A percentile compares a stretch with the other conserved stretches of the same genome.
phyloP scores from a whole-genome alignment of 331 rosid species.

The Malus hybrid region DNA sequence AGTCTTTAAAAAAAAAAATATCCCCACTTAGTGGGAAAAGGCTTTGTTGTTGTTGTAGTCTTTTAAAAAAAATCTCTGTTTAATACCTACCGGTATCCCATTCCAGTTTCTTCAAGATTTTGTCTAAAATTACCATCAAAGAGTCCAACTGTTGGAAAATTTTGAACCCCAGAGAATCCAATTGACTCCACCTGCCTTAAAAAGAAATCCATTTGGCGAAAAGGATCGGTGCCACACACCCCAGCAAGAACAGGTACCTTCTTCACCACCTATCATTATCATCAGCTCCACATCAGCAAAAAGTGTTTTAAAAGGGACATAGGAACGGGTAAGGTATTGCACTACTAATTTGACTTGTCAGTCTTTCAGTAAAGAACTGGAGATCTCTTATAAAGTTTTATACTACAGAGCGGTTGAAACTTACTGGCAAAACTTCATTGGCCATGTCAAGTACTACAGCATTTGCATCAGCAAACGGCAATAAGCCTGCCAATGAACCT shows the following conservation, averaged over 20 bases:
- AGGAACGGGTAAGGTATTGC: not conserved
- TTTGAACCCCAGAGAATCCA: conserved; percentile 88
- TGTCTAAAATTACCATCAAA: conserved; percentile 89
- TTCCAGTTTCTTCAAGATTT: conserved; percentile 94
- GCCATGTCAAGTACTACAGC: conserved; percentile 92
- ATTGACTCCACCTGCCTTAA: conserved; percentile 81
- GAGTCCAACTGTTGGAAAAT: conserved; percentile 91
- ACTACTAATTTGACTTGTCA: not conserved
- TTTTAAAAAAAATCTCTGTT: not conserved
- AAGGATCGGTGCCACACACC: conserved; percentile 87
- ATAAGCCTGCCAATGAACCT: conserved; percentile 84
- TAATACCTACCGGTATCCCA: conserved; percentile 77
- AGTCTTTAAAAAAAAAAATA: too few species aligned
- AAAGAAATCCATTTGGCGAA: conserved; percentile 77
- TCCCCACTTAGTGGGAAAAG: too few species aligned
- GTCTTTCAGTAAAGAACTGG: not conserved
- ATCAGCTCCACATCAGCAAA: conserved; percentile 5
- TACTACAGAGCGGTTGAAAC: conserved; percentile 16
- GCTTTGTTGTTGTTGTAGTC: too few species aligned
- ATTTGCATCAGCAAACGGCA: conserved; percentile 94
- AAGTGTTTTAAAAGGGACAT: not conserved
- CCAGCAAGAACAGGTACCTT: conserved; percentile 89
- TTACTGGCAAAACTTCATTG: conserved; percentile 88
- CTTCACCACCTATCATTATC: conserved; percentile 58
- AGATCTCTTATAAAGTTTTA: too few species aligned